Evolutionary conservation across 768 basidiomycete species (phyloP).

Genomic region (Tylopilus cervinicoccineus): DNA sequence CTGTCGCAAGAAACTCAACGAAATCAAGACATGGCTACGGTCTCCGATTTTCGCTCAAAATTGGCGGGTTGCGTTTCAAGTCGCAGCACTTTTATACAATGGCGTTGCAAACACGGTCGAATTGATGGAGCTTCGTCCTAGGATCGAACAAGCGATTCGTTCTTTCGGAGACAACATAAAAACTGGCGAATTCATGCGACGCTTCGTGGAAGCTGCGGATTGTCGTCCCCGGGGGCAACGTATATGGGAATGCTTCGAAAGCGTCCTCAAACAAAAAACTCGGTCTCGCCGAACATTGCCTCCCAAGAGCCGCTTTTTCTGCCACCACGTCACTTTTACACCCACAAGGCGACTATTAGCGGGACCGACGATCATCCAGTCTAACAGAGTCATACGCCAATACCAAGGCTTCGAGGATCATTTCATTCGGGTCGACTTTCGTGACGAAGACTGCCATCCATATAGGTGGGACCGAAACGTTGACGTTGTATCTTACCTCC

Average conservation of each 20-base stretch:
- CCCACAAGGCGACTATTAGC: slow-evolving; percentile 72
- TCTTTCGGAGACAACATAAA: slow-evolving; percentile 31
- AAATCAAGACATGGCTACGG: slow-evolving; percentile 41
- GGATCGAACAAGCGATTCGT: slow-evolving; percentile 40
- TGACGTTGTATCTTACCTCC: slow-evolving; percentile 53
- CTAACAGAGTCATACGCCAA: slow-evolving; percentile 74
- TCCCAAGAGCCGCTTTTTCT: slow-evolving; percentile 48
- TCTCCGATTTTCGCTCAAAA: slow-evolving; percentile 34
- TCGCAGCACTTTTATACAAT: slow-evolving; percentile 66
- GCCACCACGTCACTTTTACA: slow-evolving; percentile 72
- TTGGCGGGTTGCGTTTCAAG: slow-evolving; percentile 74
- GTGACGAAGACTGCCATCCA: slow-evolving; percentile 76
- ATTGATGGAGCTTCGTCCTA: slow-evolving; percentile 41
- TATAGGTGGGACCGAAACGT: slow-evolving; percentile 70
- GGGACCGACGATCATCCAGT: slow-evolving; percentile 72
- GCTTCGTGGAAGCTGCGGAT: slow-evolving; percentile 48
- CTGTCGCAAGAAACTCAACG: slow-evolving; percentile 40
- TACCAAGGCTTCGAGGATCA: slow-evolving; percentile 57
- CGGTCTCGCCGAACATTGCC: slow-evolving; percentile 18
- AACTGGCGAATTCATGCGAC: slow-evolving; percentile 49
- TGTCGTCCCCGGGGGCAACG: slow-evolving; percentile 40
- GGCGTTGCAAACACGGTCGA: slow-evolving; percentile 59
- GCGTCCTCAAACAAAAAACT: slow-evolving; percentile 23
- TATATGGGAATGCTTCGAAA: slow-evolving; percentile 45
- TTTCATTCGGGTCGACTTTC: slow-evolving; percentile 81